Evolutionary conservation across 2,329 filamentous ascomycete species (phyloP), one percentile per base, ranked within the genome.

Genomic region (Clonostachys rosea): DNA sequence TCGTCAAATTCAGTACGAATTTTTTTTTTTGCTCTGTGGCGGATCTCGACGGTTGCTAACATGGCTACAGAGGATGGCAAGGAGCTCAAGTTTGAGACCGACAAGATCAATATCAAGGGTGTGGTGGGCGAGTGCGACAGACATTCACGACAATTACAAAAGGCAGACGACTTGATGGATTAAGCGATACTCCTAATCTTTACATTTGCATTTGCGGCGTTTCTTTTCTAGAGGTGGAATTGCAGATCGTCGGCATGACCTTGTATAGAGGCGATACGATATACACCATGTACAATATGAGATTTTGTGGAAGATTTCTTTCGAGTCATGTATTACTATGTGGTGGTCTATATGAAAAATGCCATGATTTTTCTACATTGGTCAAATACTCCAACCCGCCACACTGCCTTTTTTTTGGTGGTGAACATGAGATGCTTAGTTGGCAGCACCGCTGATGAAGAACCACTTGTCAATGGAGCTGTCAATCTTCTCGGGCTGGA

Each of bases 381-480:
- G 24, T 30, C 24, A 30, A 30, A 30, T 30, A 30, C 24, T 30
- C 24, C 24, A 30, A 30, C 24, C 24, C 24, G 24, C 24, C 24
- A 39, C 36, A 39, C 36, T 39, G 14, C 14, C 14, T 8, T 39
- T 39, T 18, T 30, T 17, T 40, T 41, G n/a, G 5, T 18, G 16
- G 40, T 40, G 20, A 14, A 35, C 20, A 17, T 16, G 12, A 40
- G 43, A 13, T 33, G 49, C 60, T 75, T 88, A 92, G 61, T 86
- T 79, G 60, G 91, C 89, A 66, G 94, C 94, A 72, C 94, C 94
- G 70, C 91, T 96, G 74, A 99, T 99, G 84, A 97, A 99, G 87
- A 99, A 99, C 94, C 94, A 99, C 85, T 99, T 99, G 84, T 99
- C 94, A 66, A 97, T 96, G 73, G 86, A 95, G 67, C 84, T 81